Percentiles rank a stretch among this genome's conserved stretches.
Conservation (phyloP, 2,329 filamentous ascomycete species). For the Colletotrichum siamense region DNA sequence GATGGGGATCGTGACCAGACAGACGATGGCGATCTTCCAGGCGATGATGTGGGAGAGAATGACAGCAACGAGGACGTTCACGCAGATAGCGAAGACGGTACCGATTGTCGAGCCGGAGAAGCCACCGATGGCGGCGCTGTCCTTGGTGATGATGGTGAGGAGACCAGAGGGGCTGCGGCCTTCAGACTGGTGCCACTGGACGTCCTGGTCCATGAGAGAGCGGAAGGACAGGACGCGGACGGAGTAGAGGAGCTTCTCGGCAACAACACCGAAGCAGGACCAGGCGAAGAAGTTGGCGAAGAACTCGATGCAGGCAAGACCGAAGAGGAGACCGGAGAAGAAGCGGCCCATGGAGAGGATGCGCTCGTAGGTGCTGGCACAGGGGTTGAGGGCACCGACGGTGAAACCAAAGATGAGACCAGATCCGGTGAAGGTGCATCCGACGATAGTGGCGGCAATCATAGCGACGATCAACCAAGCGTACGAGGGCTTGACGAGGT, state of each 20-base stretch:
- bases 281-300: constrained; percentile 63
- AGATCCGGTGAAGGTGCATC: constrained; percentile 61
- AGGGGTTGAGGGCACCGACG: constrained; percentile 61
- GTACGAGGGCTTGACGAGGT: constrained; percentile 37
- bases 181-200: constrained; percentile 64
- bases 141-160: constrained; percentile 60
- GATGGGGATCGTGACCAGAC: constrained; percentile 56
- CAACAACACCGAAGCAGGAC: constrained; percentile 59
- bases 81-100: constrained; percentile 56
- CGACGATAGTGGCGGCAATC: constrained; percentile 56
- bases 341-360: constrained; percentile 57
- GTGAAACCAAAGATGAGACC: constrained; percentile 67
- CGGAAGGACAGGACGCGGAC: constrained; percentile 61
- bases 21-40: constrained; percentile 65
- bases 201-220: constrained; percentile 60
- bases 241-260: constrained; percentile 62
- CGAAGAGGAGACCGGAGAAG: constrained; percentile 64
- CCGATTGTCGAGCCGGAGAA: constrained; percentile 63
- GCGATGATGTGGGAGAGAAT: constrained; percentile 60
- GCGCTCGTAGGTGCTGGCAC: constrained; percentile 47
- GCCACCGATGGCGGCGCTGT: constrained; percentile 57
- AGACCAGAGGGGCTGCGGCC: constrained; percentile 53
- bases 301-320: constrained; percentile 64
- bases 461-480: constrained; percentile 50
- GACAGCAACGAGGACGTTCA: constrained; percentile 60